Conservation (phyloP, 768 basidiomycete genomes). For the Trichaptum fuscoviolaceum region DNA sequence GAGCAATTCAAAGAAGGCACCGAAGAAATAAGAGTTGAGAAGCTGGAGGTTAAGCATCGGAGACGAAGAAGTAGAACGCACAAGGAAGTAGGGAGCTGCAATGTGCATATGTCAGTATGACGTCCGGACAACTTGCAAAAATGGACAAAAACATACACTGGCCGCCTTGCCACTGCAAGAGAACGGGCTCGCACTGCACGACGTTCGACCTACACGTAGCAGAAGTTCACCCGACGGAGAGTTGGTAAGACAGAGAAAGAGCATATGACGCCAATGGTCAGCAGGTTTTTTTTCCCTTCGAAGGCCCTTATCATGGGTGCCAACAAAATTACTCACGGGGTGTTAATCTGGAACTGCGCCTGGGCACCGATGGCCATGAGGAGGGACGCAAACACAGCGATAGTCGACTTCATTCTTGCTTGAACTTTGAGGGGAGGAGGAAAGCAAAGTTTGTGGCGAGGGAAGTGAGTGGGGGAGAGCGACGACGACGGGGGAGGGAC, state of each 20-base stretch:
- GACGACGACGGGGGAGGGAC: conserved; percentile 23
- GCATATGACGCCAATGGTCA: conserved; percentile 7
- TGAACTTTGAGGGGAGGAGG: conserved; percentile 11
- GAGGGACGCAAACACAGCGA: conserved; percentile 35
- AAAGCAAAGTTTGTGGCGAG: conserved; percentile 7
- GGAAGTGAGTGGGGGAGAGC: conserved; percentile 19
- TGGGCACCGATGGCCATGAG: conserved; percentile 43
- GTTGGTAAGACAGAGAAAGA: conserved; percentile 5
- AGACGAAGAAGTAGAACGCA: conserved; percentile 28
- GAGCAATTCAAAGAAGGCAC: background rate
- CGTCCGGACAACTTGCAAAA: background rate
- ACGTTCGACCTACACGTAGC: conserved; percentile 34
- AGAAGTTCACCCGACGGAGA: background rate
- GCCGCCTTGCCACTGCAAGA: conserved; percentile 47
- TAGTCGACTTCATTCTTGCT: conserved; percentile 42
- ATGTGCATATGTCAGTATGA: conserved; percentile 12
- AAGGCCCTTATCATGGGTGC: background rate
- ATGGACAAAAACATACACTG: conserved; percentile 33
- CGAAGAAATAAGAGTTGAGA: conserved; percentile 6
- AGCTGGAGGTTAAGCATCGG: background rate
- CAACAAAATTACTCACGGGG: conserved; percentile 50
- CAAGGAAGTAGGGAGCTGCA: conserved; percentile 60
- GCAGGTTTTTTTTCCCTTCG: background rate
- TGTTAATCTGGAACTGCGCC: conserved; percentile 47
- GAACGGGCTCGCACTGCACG: conserved; percentile 58